Percentiles rank a stretch among this genome's conserved stretches.
phyloP scores from a whole-genome alignment of 257 asterid genomes.

The Cruciata laevipes region DNA sequence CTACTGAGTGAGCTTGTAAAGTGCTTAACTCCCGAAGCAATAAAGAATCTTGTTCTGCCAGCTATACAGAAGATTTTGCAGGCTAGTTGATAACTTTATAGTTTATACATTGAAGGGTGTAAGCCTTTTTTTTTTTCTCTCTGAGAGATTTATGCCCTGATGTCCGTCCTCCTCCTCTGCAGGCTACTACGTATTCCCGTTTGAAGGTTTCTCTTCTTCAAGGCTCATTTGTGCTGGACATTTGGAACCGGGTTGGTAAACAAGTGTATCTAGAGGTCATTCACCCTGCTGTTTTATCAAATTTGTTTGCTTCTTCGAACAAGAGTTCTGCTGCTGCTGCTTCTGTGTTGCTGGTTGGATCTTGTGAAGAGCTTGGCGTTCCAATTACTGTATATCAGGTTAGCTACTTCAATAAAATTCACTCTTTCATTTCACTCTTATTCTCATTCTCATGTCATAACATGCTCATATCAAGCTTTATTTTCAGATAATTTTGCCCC shows the following conservation, averaged over 20 bases:
- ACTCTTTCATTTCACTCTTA: neutral
- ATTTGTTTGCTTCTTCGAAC: conserved; percentile 58
- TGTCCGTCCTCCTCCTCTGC: conserved; percentile 27
- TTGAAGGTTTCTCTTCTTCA: conserved; percentile 98
- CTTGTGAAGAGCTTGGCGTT: conserved; percentile 93
- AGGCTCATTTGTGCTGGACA: conserved; percentile 90
- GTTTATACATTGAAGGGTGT: conserved; percentile 15
- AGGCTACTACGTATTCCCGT: conserved; percentile 74
- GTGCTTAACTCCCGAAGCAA: conserved; percentile 59
- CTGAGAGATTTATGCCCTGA: conserved; percentile 11
- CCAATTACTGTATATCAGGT: conserved; percentile 98
- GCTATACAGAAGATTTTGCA: conserved; percentile 81
- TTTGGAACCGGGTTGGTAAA: conserved; percentile 77
- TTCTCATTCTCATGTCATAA: neutral
- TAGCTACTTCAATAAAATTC: neutral
- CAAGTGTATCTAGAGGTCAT: conserved; percentile 70
- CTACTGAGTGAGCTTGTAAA: conserved; percentile 69
- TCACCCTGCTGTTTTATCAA: conserved; percentile 83
- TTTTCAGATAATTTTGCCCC: conserved; percentile 81
- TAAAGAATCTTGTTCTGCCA: conserved; percentile 55
- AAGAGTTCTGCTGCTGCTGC: conserved; percentile 80
- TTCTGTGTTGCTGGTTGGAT: conserved; percentile 83
- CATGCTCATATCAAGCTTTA: conserved; percentile 13
- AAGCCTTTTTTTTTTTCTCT: conserved; percentile 2
- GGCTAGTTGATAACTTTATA: conserved; percentile 43